A percentile compares a stretch with the other conserved stretches of the same genome.
These are phyloP conservation scores for Wickerhamomyces rabaulensis DNA, from an alignment of 805 yeast species.

Conservation along the genomic window DNA sequence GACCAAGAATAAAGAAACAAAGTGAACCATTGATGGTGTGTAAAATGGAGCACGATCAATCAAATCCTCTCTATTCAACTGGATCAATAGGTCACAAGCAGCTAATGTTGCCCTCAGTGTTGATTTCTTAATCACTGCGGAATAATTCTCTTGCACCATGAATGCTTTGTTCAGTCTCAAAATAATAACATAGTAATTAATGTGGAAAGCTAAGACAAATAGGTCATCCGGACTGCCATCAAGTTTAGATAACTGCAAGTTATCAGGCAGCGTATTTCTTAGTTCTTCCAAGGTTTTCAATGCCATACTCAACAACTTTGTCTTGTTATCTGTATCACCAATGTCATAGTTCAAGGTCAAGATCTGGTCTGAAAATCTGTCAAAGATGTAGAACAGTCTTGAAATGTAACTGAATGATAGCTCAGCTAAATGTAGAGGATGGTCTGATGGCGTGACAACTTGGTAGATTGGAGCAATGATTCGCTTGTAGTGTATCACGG, in stretches of 20 bases:
- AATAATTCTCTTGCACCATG: slow-evolving; percentile 8
- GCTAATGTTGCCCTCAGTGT: slow-evolving; percentile 17
- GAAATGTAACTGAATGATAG: slow-evolving; percentile 23
- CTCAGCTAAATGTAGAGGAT: slow-evolving; percentile 17
- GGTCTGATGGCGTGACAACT: slow-evolving; percentile 9
- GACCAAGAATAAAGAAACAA: slow-evolving; percentile 9
- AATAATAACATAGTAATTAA: slow-evolving; percentile 21
- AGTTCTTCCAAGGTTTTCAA: slow-evolving; percentile 21
- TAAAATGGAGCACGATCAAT: slow-evolving; percentile 13
- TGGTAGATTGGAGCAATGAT: slow-evolving; percentile 28
- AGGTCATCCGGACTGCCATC: slow-evolving; percentile 2
- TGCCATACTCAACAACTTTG: slow-evolving; percentile 22
- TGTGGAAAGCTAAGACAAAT: slow-evolving; percentile 17
- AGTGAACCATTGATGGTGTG: slow-evolving; percentile 7
- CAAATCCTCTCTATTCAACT: not conserved
- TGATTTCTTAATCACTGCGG: slow-evolving; percentile 8
- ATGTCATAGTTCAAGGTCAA: slow-evolving; percentile 27
- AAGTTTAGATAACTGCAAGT: slow-evolving; percentile 4
- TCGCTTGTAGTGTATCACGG: slow-evolving; percentile 29
- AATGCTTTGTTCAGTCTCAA: slow-evolving; percentile 21
- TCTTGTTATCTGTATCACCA: slow-evolving; percentile 27
- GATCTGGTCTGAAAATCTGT: slow-evolving; percentile 30
- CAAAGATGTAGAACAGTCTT: slow-evolving; percentile 27
- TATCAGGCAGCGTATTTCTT: slow-evolving; percentile 18
- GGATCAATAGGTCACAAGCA: slow-evolving; percentile 9